A percentile compares a stretch with the other conserved stretches of the same genome.
Conservation (phyloP, 2,329 filamentous ascomycete genomes). For the Dissoconium aciculare region DNA sequence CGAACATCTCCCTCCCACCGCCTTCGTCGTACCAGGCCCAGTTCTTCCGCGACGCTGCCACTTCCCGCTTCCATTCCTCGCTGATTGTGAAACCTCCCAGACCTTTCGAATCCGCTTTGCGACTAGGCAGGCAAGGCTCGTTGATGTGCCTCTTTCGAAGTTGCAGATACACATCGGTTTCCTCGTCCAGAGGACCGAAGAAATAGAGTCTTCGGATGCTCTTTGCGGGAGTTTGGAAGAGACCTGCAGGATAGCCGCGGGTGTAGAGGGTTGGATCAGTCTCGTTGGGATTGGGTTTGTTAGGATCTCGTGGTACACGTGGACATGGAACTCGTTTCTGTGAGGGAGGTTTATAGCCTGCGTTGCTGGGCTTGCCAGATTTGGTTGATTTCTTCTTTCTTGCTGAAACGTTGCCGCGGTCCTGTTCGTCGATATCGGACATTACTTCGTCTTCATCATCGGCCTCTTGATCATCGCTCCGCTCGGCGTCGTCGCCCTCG, state of each 20-base stretch:
- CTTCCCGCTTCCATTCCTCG: conserved; percentile 30
- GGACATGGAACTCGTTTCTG: too few species aligned
- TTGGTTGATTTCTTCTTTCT: not conserved
- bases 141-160: conserved; percentile 38
- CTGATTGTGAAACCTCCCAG: conserved; percentile 28
- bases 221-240: conserved; percentile 23
- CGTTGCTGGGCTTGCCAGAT: not conserved
- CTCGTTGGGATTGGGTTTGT: too few species aligned
- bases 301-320: too few species aligned
- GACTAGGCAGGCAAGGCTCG: conserved; percentile 38
- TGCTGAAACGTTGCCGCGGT: not conserved
- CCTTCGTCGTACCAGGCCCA: conserved; percentile 41
- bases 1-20: conserved; percentile 29
- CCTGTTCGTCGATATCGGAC: conserved; percentile 14
- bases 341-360: not conserved
- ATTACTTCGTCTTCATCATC: conserved; percentile 20
- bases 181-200: conserved; percentile 37
- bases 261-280: conserved; percentile 10
- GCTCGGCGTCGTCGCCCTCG: conserved; percentile 20
- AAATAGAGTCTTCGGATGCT: conserved; percentile 33
- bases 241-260: conserved; percentile 16
- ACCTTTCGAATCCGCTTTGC: conserved; percentile 21
- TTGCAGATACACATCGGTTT: conserved; percentile 34
- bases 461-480: conserved; percentile 25
- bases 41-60: conserved; percentile 30